Conservation (phyloP, 129 eudicot species). For the Pittosporum tobira region DNA sequence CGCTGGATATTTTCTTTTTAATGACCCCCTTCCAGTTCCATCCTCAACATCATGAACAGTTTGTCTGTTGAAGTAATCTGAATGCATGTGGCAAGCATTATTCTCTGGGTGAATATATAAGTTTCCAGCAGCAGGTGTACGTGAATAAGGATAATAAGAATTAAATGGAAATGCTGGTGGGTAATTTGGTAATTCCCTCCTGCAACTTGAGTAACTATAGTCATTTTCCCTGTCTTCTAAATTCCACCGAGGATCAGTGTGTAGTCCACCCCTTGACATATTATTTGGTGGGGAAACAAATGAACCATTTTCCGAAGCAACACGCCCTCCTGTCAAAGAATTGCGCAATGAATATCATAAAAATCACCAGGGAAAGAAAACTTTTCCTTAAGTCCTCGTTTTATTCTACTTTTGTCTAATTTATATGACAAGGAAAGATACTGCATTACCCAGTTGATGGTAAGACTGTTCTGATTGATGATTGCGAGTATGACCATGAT, state of each 20-base stretch:
- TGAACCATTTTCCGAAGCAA: constrained; percentile 24
- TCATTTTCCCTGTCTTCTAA: constrained; percentile 27
- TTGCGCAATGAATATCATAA: no score
- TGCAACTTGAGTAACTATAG: constrained; percentile 23
- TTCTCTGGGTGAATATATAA: constrained; percentile 18
- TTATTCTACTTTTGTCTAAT: no score
- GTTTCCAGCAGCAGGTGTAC: constrained; percentile 21
- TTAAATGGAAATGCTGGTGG: constrained; percentile 17
- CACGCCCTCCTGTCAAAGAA: constrained; percentile 29
- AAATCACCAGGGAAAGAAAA: neutral
- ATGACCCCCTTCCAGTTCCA: constrained; percentile 17
- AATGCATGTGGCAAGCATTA: constrained; percentile 19
- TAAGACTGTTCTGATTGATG: constrained; percentile 28
- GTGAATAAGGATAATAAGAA: constrained; percentile 24
- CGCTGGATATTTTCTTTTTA: constrained; percentile 38
- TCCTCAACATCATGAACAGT: constrained; percentile 18
- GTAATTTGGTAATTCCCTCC: constrained; percentile 27
- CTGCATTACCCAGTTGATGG: constrained; percentile 31
- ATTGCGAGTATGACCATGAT: constrained; percentile 22
- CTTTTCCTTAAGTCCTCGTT: no score
- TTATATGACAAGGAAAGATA: no score
- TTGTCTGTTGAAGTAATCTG: constrained; percentile 20
- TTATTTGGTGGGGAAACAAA: constrained; percentile 26
- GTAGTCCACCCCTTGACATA: constrained; percentile 23
- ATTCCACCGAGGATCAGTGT: constrained; percentile 15